Conservation (phyloP, 805 yeast genomes). For the Starmerella asiatica region DNA sequence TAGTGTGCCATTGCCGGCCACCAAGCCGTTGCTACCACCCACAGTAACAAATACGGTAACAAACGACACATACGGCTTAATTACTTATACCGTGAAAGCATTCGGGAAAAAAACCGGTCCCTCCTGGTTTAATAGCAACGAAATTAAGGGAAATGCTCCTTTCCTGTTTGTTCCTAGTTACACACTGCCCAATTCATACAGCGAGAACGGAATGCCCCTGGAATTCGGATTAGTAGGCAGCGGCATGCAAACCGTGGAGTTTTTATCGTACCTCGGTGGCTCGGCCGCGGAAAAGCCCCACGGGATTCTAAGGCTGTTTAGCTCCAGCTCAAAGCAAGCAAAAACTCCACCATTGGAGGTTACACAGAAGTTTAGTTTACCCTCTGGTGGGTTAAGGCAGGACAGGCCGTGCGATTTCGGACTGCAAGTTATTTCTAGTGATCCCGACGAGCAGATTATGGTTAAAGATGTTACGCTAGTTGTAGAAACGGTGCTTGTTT, state of each 20-base stretch:
- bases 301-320: conserved; percentile 1
- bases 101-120: conserved; percentile 2
- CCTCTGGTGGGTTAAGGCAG: conserved; percentile 6
- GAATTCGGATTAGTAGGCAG: background rate
- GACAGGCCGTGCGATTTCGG: conserved; percentile 1
- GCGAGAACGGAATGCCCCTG: background rate
- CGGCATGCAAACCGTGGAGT: conserved; percentile 1
- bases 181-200: background rate
- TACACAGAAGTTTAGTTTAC: conserved; percentile 1
- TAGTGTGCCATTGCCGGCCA: conserved; percentile 4
- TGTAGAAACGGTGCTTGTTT: conserved; percentile 5
- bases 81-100: conserved; percentile 6
- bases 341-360: conserved; percentile 7
- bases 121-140: conserved; percentile 8
- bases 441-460: conserved; percentile 3
- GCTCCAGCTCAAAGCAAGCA: background rate
- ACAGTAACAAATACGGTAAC: conserved; percentile 3
- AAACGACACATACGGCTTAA: conserved; percentile 4
- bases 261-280: conserved; percentile 2
- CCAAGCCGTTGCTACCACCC: conserved; percentile 8
- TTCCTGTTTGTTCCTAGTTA: conserved; percentile 10
- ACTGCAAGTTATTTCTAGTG: conserved; percentile 1
- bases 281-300: background rate
- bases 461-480: conserved; percentile 1
- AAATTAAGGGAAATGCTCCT: conserved; percentile 2